phyloP scores from a whole-genome alignment of 176 grass and related monocot genomes.

The Aegilops umbellulata region DNA sequence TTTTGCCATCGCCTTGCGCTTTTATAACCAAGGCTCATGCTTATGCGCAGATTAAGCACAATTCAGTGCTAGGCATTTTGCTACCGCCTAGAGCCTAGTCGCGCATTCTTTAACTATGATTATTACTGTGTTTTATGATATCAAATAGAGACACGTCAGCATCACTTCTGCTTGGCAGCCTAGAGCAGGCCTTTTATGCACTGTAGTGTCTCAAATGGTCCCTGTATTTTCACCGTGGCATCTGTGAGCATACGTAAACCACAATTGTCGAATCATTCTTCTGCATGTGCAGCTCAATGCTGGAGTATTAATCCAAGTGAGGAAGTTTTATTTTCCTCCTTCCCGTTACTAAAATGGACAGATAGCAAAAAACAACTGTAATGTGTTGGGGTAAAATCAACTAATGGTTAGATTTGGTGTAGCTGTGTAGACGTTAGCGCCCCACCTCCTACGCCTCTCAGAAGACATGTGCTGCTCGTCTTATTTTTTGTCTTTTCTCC shows the following conservation, averaged over 20 bases:
- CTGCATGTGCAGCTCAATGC: background rate
- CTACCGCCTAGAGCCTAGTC: too few relatives aligned
- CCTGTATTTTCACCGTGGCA: background rate
- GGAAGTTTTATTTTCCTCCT: background rate
- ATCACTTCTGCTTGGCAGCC: background rate
- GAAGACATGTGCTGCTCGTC: background rate
- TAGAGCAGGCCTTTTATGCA: background rate
- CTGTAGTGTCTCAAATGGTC: background rate
- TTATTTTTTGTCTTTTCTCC: constrained; percentile 16
- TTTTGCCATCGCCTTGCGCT: too few relatives aligned
- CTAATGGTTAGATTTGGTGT: constrained; percentile 1
- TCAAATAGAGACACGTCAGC: background rate
- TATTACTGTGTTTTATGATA: too few relatives aligned
- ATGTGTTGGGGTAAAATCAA: background rate
- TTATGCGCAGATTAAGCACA: too few relatives aligned
- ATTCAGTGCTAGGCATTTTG: too few relatives aligned
- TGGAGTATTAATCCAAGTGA: background rate
- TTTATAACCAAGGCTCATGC: too few relatives aligned
- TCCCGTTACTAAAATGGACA: constrained; percentile 16
- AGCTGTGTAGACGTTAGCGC: background rate
- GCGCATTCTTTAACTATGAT: too few relatives aligned
- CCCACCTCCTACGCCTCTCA: background rate
- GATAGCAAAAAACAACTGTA: background rate
- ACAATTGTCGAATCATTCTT: background rate
- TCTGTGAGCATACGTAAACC: background rate